A percentile compares a stretch with the other conserved stretches of the same genome.
Evolutionary conservation across 2,329 filamentous ascomycete genomes (phyloP).

Genomic region (Epichloe amarillans): DNA sequence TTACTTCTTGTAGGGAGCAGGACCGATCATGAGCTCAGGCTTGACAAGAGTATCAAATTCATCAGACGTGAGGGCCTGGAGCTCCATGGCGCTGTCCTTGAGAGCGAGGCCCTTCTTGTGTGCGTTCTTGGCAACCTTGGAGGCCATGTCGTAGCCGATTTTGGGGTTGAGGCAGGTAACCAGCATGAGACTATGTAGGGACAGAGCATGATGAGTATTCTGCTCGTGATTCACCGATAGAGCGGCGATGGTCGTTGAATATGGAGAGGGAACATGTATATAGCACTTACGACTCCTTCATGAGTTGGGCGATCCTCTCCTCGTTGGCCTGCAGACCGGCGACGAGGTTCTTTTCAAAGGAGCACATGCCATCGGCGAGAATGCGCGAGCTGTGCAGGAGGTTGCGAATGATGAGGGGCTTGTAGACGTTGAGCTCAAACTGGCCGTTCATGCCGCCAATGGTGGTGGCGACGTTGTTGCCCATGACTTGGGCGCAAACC

Average conservation of each 20-base stretch:
- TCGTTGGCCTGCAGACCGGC: conserved; percentile 83
- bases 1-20: conserved; percentile 44
- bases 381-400: conserved; percentile 84
- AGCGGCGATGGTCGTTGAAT: background rate
- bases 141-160: conserved; percentile 95
- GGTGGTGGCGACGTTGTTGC: conserved; percentile 86
- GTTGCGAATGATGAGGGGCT: conserved; percentile 91
- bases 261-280: no score
- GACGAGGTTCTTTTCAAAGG: conserved; percentile 89
- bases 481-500: conserved; percentile 95
- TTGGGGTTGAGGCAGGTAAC: conserved; percentile 96
- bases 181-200: conserved; percentile 65
- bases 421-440: conserved; percentile 98
- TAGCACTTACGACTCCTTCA: conserved; percentile 75
- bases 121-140: conserved; percentile 94
- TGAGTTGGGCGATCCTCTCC: conserved; percentile 74
- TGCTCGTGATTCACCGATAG: background rate
- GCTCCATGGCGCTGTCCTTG: conserved; percentile 86
- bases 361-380: conserved; percentile 82
- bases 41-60: conserved; percentile 85
- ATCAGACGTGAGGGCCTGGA: conserved; percentile 74
- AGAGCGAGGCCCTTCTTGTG: conserved; percentile 96
- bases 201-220: background rate
- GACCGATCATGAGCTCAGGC: conserved; percentile 90
- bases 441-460: conserved; percentile 95